Percentiles rank a stretch among this genome's conserved stretches.
Evolutionary conservation across 2,329 filamentous ascomycete species (phyloP).

Genomic region (Sclerotinia sclerotiorum): DNA sequence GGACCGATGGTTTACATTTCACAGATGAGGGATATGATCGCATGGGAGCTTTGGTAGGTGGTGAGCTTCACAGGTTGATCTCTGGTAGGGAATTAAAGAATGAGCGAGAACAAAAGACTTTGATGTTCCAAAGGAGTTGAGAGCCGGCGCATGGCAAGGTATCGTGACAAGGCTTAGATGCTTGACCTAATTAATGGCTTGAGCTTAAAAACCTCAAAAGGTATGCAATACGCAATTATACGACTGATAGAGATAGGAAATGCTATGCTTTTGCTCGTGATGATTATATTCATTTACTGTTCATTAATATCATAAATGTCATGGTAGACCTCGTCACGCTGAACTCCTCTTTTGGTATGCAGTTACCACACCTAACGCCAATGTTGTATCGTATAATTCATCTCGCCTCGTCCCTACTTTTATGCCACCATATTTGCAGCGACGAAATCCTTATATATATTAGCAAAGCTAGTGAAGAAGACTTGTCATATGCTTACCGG

Average conservation of each 20-base stretch:
- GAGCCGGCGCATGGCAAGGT: not conserved
- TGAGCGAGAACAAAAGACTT: conserved; percentile 9
- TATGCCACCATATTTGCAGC: conserved; percentile 52
- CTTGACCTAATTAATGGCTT: not conserved
- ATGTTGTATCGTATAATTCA: conserved; percentile 21
- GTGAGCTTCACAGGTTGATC: conserved; percentile 51
- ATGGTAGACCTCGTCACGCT: conserved; percentile 10
- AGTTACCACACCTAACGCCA: conserved; percentile 34
- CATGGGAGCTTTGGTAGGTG: conserved; percentile 59
- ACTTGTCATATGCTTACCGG: conserved; percentile 54
- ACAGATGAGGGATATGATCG: conserved; percentile 59
- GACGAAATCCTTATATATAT: conserved; percentile 52
- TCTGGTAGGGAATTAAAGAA: conserved; percentile 28
- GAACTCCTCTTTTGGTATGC: conserved; percentile 12
- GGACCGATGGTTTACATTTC: conserved; percentile 63
- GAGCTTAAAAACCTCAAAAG: not conserved
- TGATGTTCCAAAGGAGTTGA: conserved; percentile 7
- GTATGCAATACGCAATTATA: not conserved
- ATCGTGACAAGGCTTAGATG: not conserved
- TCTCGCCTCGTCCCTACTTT: conserved; percentile 26
- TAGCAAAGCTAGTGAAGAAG: conserved; percentile 18
- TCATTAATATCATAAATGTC: conserved; percentile 20
- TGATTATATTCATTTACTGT: conserved; percentile 13
- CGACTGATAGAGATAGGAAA: not conserved
- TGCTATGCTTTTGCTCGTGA: not conserved